Percentiles rank a stretch among this genome's conserved stretches.
Conservation (phyloP, 495 filamentous ascomycete species). For the Neurospora pannonica region DNA sequence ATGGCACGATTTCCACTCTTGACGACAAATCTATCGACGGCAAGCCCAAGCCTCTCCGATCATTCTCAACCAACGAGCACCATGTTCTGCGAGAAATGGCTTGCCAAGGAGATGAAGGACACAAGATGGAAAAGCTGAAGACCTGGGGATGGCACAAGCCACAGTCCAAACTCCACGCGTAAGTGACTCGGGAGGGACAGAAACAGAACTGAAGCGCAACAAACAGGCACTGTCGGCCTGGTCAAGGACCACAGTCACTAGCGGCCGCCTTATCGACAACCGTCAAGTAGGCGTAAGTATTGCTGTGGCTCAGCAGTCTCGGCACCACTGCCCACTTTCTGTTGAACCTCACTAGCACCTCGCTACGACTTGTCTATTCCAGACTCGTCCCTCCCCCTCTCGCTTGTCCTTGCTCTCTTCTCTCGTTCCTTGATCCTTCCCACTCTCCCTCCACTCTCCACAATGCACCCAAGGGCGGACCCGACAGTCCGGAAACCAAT, state of each 20-base stretch:
- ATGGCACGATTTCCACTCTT: background rate
- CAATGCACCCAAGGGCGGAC: background rate
- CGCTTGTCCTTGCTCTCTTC: background rate
- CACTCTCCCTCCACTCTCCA: background rate
- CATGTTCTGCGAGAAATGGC: background rate
- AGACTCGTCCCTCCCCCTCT: background rate
- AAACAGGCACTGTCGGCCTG: background rate
- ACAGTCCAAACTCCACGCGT: background rate
- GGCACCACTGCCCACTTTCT: background rate
- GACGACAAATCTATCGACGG: background rate
- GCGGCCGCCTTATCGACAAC: background rate
- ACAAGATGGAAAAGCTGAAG: background rate
- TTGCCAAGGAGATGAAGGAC: background rate
- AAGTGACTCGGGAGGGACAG: background rate
- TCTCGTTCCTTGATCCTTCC: background rate
- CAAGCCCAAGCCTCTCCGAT: background rate
- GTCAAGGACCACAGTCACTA: background rate
- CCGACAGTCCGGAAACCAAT: conserved; percentile 8
- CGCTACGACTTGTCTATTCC: background rate
- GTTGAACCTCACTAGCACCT: background rate
- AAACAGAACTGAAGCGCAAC: background rate
- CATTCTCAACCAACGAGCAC: background rate
- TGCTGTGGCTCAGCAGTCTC: background rate
- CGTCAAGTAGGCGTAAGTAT: background rate
- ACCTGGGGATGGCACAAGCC: background rate